These are phyloP conservation scores for Populus hybrid DNA, from an alignment of 441 rosid species.

Conservation along the genomic window DNA sequence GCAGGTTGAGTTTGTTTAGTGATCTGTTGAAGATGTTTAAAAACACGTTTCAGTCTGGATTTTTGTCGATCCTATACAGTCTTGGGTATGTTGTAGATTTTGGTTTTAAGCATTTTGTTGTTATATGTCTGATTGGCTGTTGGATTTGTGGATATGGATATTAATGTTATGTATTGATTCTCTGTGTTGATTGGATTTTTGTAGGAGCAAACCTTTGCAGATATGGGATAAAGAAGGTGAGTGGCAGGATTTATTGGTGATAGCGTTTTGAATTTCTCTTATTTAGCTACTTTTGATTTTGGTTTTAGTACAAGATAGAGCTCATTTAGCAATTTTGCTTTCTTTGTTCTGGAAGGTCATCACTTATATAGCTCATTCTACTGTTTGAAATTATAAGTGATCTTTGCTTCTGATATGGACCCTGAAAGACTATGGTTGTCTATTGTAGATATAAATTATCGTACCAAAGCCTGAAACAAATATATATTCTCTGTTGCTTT, in stretches of 20 bases:
- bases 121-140: neutral
- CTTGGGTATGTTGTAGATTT: constrained; percentile 51
- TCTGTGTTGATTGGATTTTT: constrained; percentile 14
- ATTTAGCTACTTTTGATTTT: neutral
- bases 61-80: constrained; percentile 85
- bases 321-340: neutral
- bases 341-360: neutral
- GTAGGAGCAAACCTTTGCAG: constrained; percentile 93
- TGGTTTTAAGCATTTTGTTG: neutral
- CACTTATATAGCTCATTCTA: neutral
- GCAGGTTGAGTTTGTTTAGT: neutral
- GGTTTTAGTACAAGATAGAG: neutral
- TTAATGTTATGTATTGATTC: neutral
- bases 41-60: constrained; percentile 97
- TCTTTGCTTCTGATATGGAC: neutral
- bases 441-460: neutral
- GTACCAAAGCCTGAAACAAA: neutral
- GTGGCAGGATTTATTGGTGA: neutral
- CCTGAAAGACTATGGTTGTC: neutral
- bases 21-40: constrained; percentile 55
- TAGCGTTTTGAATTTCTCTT: neutral
- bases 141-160: neutral
- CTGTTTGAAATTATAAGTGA: neutral
- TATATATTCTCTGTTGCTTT: neutral
- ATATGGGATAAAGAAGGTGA: constrained; percentile 98